A percentile compares a stretch with the other conserved stretches of the same genome.
phyloP scores from a whole-genome alignment of 139 green algal genomes.

The Chlorella vulgaris region DNA sequence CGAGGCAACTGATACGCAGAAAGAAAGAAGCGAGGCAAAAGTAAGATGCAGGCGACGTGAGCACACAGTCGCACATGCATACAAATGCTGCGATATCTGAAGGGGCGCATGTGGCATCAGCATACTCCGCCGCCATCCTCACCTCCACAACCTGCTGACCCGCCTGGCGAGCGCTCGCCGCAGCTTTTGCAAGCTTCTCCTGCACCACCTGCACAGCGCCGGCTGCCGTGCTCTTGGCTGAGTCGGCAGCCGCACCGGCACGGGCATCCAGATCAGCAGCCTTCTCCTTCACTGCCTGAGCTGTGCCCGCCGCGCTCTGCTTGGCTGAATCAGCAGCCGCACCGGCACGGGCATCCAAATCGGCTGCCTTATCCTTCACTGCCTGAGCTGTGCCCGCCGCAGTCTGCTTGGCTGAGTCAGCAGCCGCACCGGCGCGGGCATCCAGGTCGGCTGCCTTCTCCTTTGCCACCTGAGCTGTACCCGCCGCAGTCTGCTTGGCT shows the following conservation, averaged over 20 bases:
- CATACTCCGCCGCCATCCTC: too few relatives aligned
- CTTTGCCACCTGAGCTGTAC: not conserved
- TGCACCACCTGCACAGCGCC: not conserved
- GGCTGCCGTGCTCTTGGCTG: not conserved
- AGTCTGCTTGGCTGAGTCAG: not conserved
- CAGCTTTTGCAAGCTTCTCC: not conserved
- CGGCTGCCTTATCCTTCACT: not conserved
- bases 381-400: not conserved
- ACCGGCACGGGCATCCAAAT: not conserved
- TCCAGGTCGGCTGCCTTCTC: not conserved
- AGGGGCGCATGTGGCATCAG: too few relatives aligned
- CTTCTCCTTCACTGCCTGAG: not conserved
- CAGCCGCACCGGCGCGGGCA: not conserved
- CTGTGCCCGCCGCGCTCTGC: not conserved
- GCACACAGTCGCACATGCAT: too few relatives aligned
- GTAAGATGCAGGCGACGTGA: too few relatives aligned
- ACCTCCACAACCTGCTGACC: conserved; percentile 21
- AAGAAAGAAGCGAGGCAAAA: too few relatives aligned
- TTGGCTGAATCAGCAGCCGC: not conserved
- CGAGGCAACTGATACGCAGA: too few relatives aligned
- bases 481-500: not conserved
- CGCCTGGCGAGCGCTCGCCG: not conserved
- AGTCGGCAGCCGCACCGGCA: not conserved
- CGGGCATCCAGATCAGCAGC: too few relatives aligned
- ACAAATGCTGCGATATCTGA: too few relatives aligned